Evolutionary conservation across 345 rosid species (phyloP), one percentile per base, ranked within the genome.

Genomic region (Brassica napus): DNA sequence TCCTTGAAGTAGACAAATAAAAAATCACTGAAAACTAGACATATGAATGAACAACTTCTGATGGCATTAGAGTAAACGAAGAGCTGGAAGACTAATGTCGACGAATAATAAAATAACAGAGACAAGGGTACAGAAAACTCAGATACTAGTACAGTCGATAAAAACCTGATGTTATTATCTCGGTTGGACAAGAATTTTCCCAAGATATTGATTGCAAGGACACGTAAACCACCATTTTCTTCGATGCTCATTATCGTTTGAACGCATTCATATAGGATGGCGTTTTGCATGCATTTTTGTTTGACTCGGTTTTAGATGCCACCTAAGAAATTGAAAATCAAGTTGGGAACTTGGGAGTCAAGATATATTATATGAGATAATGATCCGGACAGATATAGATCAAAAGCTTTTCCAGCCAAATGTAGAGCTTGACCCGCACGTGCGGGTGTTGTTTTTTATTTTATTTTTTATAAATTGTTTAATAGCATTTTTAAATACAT

Each of bases 271-370:
- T 94, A 94, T n/a, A 92, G 84, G 87, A 94, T 92, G 35, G 97
- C 98, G 82, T 94, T 92, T 94, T 92, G 72, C 98, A 98, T 14
- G 98, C 95, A 86, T 94, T 94, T 88, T 93, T 94, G 83, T 92
- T 92, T 66, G 98, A 88, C 84, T 94, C 98, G 9, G 98, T 93
- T 90, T 92, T 94, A 31, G 98, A 90, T 75, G 98, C 98, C 88
- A 94, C 98, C 98, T 94, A 81, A 54, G 78, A 73, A 72, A 44
- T 67, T 67, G 44, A 34, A 68, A 72, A 65, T 28, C 37, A 83
- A 16, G 3, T 71, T 37, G 55, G 59, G 32, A 83, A 16, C 2
- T 71, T 37, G 55, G 59, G 32, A 63, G 77, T 80, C 59, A 37
- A 79, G 18, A 68, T 63, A n/a, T 4, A 37, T n/a, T 62, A 32